Percentiles rank a stretch among this genome's conserved stretches.
phyloP scores from a whole-genome alignment of 805 yeast species.

The Wickerhamomyces hampshirensis region DNA sequence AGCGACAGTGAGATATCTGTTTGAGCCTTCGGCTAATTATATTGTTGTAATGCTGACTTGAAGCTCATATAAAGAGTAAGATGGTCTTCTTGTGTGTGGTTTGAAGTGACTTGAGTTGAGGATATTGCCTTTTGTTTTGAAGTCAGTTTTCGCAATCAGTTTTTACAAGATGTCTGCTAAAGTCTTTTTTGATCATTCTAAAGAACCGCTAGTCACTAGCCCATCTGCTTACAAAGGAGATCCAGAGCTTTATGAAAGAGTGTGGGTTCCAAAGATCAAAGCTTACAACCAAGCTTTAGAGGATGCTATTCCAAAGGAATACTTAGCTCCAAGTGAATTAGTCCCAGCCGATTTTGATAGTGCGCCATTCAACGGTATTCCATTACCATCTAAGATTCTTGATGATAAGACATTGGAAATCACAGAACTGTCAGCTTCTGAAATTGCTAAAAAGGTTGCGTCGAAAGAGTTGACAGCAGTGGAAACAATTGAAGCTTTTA shows the following conservation, averaged over 20 bases:
- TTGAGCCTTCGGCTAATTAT: too few species aligned
- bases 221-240: slow-evolving; percentile 12
- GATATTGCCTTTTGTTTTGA: too few species aligned
- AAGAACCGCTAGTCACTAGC: slow-evolving; percentile 7
- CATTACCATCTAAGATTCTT: slow-evolving; percentile 22
- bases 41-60: too few species aligned
- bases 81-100: too few species aligned
- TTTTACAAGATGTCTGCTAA: neutral
- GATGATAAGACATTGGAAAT: slow-evolving; percentile 16
- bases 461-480: slow-evolving; percentile 18
- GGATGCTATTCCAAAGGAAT: slow-evolving; percentile 20
- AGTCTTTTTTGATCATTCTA: slow-evolving; percentile 12
- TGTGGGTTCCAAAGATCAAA: slow-evolving; percentile 23
- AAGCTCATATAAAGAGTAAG: too few species aligned
- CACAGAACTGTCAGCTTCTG: slow-evolving; percentile 13
- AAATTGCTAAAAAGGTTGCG: slow-evolving; percentile 13
- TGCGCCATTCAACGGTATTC: slow-evolving; percentile 19
- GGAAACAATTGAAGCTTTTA: slow-evolving; percentile 18
- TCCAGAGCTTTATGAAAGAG: slow-evolving; percentile 11
- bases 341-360: slow-evolving; percentile 20
- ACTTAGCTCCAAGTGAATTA: slow-evolving; percentile 16
- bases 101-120: too few species aligned
- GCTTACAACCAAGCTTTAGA: slow-evolving; percentile 17
- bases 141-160: slow-evolving; percentile 8
- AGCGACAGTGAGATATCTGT: too few species aligned